Evolutionary conservation across 495 filamentous ascomycete species (phyloP), one percentile per base, ranked within the genome.

Genomic region (Aspergillus heteromorphus): DNA sequence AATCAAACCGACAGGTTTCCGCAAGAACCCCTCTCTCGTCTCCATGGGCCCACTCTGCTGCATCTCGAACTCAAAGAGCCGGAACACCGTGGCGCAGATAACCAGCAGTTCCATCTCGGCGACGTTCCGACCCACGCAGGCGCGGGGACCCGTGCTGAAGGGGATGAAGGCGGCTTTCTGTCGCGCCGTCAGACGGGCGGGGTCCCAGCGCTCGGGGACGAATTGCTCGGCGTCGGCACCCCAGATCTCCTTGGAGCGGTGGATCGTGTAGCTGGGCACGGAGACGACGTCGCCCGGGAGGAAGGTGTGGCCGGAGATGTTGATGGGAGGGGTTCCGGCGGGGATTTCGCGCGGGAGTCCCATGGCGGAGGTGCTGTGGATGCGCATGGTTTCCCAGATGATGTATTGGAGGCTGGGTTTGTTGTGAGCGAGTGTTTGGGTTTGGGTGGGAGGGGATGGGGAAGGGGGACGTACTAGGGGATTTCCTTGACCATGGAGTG

Each of bases 51-150:
- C 80, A 4, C 72, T 65, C 74, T 93, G 87, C 60, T 84, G 68
- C 40, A 92, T 65, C 59, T 81, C 75, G 62, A 92, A 91, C 23
- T 89, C 83, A 64, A 88, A 96, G 50, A 87, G 68, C 23, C 83
- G 68, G 66, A 87, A 88, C 64, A 92, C 87, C 14, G 87, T 89
- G 2, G 79, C 80, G 36, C 84, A 84, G 53, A 95, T 93, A 45
- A 92, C 77, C 57, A 86, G 83, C 72, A 96, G 75, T 67, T 95
- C 91, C 90, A 96, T 95, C 79, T 95, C 91, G 0, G 91, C 91
- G 17, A 96, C 87, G 65, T 92, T 93, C 45, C 89, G 69, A 0
- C 91, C 91, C 14, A 96, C 88, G 58, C 91, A 96, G 5, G 86
- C 80, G 16, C 91, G 70, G 1, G 91, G 90, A 0, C 91, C 91